Evolutionary conservation across 495 filamentous ascomycete species (phyloP).

Genomic region (Tuber umbilicatum): DNA sequence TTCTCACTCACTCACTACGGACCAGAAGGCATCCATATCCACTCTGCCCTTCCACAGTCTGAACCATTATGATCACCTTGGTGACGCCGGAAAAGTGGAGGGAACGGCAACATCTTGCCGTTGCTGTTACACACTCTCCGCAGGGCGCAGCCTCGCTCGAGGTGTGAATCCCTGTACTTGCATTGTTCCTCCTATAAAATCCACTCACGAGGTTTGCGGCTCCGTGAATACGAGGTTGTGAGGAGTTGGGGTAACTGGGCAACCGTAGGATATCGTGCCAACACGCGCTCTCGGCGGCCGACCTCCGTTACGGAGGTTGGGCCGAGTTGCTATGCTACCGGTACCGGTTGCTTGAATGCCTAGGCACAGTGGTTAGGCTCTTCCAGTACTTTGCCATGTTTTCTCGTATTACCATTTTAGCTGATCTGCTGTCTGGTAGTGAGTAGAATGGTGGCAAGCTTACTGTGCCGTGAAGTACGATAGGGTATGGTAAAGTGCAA

Average conservation of each 20-base stretch:
- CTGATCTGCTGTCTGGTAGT: background rate
- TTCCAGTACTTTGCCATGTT: background rate
- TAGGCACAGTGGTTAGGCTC: background rate
- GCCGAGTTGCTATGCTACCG: background rate
- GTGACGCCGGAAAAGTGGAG: background rate
- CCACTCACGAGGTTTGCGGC: background rate
- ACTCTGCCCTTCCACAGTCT: background rate
- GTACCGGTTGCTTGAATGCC: background rate
- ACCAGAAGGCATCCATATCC: background rate
- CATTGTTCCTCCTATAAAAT: background rate
- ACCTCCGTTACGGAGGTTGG: background rate
- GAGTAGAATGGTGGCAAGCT: background rate
- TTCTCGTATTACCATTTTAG: background rate
- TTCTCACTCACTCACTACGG: background rate
- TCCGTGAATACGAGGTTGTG: background rate
- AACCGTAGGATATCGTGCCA: background rate
- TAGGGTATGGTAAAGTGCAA: background rate
- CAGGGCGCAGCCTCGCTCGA: background rate
- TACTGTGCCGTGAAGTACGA: background rate
- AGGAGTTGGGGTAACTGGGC: background rate
- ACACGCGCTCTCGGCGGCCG: background rate
- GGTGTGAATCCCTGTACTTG: background rate
- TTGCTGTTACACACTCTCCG: background rate
- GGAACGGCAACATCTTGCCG: background rate
- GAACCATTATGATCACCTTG: background rate